Percentiles rank a stretch among this genome's conserved stretches.
Evolutionary conservation across 2,329 filamentous ascomycete genomes (phyloP).

Genomic region (Cordyceps javanica): DNA sequence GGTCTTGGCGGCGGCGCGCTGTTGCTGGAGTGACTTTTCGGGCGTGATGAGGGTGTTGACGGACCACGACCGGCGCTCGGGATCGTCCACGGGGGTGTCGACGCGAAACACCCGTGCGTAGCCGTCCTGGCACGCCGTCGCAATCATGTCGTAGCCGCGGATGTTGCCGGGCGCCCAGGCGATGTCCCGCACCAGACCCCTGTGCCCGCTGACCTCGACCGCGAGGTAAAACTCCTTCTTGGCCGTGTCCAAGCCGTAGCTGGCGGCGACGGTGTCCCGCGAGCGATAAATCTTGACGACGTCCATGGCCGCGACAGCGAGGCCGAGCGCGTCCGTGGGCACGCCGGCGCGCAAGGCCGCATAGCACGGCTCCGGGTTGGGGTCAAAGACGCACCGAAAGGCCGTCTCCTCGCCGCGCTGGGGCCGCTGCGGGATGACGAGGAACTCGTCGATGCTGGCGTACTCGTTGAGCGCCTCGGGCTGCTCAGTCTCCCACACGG

Average conservation of each 20-base stretch:
- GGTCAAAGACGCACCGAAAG: conserved; percentile 83
- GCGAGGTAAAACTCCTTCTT: conserved; percentile 81
- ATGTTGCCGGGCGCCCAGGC: conserved; percentile 92
- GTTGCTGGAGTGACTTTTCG: conserved; percentile 18
- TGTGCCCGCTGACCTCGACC: conserved; percentile 66
- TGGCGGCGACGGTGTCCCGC: conserved; percentile 47
- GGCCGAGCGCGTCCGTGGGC: conserved; percentile 66
- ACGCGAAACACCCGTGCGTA: conserved; percentile 83
- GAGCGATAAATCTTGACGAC: conserved; percentile 79
- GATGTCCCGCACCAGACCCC: conserved; percentile 75
- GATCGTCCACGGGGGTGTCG: conserved; percentile 49
- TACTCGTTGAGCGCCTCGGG: conserved; percentile 76
- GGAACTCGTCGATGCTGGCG: conserved; percentile 66
- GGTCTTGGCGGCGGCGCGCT: conserved; percentile 18
- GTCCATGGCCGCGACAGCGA: conserved; percentile 84
- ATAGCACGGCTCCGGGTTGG: conserved; percentile 76
- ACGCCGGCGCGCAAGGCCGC: conserved; percentile 74
- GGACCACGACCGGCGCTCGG: conserved; percentile 39
- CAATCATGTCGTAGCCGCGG: conserved; percentile 81
- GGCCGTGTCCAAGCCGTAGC: conserved; percentile 46
- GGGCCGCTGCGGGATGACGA: conserved; percentile 62
- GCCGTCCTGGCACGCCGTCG: conserved; percentile 89
- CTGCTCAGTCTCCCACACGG: conserved; percentile 78
- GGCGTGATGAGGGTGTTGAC: conserved; percentile 37
- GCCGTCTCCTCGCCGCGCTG: conserved; percentile 77